These are phyloP conservation scores for Neospora caninum DNA, from an alignment of 169 alveolate genomes.

Conservation along the genomic window DNA sequence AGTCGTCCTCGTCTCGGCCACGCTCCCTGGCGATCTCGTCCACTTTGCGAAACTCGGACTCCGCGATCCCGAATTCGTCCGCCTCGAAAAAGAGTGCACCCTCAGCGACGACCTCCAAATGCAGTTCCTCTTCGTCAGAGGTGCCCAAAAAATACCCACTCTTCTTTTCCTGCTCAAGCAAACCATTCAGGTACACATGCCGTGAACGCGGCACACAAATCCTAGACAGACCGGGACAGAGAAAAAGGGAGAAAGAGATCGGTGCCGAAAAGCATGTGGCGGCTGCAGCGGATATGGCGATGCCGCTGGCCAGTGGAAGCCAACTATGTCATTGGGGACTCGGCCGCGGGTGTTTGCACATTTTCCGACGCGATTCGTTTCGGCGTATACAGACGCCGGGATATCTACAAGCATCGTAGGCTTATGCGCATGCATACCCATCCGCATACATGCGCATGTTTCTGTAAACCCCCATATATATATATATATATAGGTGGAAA, in stretches of 20 bases:
- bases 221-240: too few relatives aligned
- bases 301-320: too few relatives aligned
- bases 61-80: slow-evolving; percentile 87
- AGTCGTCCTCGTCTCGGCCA: slow-evolving; percentile 91
- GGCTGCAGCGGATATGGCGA: too few relatives aligned
- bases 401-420: too few relatives aligned
- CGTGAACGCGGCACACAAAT: too few relatives aligned
- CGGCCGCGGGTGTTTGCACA: too few relatives aligned
- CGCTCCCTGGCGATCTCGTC: slow-evolving; percentile 89
- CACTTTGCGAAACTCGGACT: slow-evolving; percentile 89
- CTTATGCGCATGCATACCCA: not conserved
- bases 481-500: not conserved
- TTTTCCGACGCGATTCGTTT: too few relatives aligned
- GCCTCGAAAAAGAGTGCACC: slow-evolving; percentile 86
- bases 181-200: not conserved
- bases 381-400: too few relatives aligned
- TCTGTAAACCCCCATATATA: not conserved
- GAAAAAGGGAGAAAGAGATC: too few relatives aligned
- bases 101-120: slow-evolving; percentile 80
- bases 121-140: slow-evolving; percentile 75
- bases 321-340: too few relatives aligned
- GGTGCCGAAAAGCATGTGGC: too few relatives aligned
- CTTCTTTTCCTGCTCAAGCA: not conserved
- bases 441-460: not conserved
- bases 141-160: slow-evolving; percentile 9